Evolutionary conservation across 805 yeast genomes (phyloP).

Genomic region (Grigorovia transvaalensis): DNA sequence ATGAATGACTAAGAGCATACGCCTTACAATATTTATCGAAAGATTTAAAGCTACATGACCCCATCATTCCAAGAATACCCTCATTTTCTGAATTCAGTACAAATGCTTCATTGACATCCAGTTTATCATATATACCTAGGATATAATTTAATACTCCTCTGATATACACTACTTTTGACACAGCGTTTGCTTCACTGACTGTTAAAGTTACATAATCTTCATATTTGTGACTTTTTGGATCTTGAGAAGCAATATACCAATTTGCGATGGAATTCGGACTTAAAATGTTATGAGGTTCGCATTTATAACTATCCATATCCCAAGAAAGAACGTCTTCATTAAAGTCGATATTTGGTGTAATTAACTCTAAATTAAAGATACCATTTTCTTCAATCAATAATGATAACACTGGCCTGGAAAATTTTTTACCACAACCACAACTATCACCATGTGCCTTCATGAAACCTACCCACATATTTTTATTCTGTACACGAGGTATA

Average conservation of each 20-base stretch:
- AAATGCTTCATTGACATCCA: background rate
- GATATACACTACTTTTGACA: conserved; percentile 28
- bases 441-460: conserved; percentile 10
- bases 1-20: background rate
- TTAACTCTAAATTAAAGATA: conserved; percentile 11
- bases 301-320: conserved; percentile 9
- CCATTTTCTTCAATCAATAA: conserved; percentile 10
- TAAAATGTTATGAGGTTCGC: conserved; percentile 8
- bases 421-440: conserved; percentile 13
- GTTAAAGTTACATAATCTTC: conserved; percentile 33
- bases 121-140: conserved; percentile 19
- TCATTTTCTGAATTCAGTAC: background rate
- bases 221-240: conserved; percentile 8
- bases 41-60: conserved; percentile 4
- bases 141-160: conserved; percentile 32
- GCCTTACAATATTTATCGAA: background rate
- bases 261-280: conserved; percentile 11
- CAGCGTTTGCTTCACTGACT: conserved; percentile 32
- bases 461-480: conserved; percentile 17
- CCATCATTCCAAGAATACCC: background rate
- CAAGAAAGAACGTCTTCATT: conserved; percentile 9
- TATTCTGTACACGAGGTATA: conserved; percentile 9
- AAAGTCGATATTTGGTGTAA: conserved; percentile 10
- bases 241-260: conserved; percentile 13
- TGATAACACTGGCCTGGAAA: conserved; percentile 12